Conservation (phyloP, 148 eudicot species). For the Pouteria glomerata region DNA sequence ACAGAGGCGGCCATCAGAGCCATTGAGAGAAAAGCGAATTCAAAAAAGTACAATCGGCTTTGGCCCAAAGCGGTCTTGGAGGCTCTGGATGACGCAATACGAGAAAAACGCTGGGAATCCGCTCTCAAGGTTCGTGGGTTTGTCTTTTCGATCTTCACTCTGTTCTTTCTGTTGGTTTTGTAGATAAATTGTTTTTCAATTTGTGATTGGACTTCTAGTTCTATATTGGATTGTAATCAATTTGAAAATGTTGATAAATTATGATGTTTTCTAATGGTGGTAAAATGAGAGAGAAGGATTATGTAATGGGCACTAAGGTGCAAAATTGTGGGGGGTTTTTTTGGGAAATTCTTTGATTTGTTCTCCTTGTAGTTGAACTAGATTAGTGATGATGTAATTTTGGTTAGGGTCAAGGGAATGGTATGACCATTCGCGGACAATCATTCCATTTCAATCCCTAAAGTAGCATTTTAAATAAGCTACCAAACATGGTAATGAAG, state of each 20-base stretch:
- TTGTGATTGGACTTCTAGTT: background rate
- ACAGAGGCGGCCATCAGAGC: slow-evolving; percentile 67
- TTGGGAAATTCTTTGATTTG: background rate
- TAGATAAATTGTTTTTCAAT: background rate
- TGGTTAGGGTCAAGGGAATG: no score
- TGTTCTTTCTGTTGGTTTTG: background rate
- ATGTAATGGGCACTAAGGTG: background rate
- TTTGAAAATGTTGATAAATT: background rate
- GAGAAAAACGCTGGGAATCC: slow-evolving; percentile 52
- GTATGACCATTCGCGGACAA: no score
- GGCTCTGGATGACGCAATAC: slow-evolving; percentile 60
- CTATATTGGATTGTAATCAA: background rate
- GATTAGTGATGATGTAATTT: background rate
- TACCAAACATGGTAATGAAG: no score
- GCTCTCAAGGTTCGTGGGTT: slow-evolving; percentile 61
- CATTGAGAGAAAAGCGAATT: slow-evolving; percentile 58
- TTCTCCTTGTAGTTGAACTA: background rate
- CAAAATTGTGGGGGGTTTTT: no score
- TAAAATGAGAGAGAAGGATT: background rate
- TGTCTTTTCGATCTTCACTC: background rate
- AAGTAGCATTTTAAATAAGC: no score
- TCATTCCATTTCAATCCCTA: no score
- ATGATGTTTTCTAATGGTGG: background rate
- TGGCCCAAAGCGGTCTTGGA: slow-evolving; percentile 83
- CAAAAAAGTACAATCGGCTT: slow-evolving; percentile 49